Base-by-base conservation (phyloP, 1,284 basidiomycete genomes). In the Ceratobasidium sp. region DNA sequence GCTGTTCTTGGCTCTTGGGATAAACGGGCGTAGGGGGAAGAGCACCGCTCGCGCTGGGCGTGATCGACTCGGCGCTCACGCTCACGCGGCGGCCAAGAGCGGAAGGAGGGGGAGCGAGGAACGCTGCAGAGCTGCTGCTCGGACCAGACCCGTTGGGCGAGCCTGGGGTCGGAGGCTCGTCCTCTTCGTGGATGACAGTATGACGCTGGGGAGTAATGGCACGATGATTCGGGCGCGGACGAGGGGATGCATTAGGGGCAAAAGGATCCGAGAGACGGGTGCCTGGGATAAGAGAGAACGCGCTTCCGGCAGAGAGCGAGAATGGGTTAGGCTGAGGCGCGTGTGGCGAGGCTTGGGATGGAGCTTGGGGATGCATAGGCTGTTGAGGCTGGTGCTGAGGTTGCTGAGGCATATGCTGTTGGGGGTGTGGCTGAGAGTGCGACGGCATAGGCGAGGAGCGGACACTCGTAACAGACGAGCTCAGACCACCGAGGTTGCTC, bases 21-120 rank as follows among this genome's bases (percentile, higher is more conserved):
- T 91, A 94, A 57, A 92, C 84, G 7, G 93, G 93, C 35, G 52
- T 69, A 0, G 89, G 83, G 16, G 88, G 87, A 72, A 90, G 87
- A 77, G 89, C 87, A 75, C 86, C 82, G 52, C 84, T 83, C 78
- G 88, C 87, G 78, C 93, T 90, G 30, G 98, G 93, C 0, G 91
- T 88, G 79, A 98, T 95, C 2, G 95, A 95, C 82, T 99, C 97
- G n/a, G 98, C 97, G 72, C 94, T 96, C 74, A 99, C 96, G 43
- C 96, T 98, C 1, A 94, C 94, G 50, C 97, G 89, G 52, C 97
- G 88, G 30, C 93, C 94, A 76, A 98, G 89, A 74, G 88, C 92
- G 81, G 91, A 86, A 18, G 86, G 87, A 23, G 88, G 89, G 3
- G 87, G 87, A 66, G 87, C 88, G 52, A 90, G 86, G 80, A 86